A percentile compares a stretch with the other conserved stretches of the same genome.
phyloP scores from a whole-genome alignment of 352 stramenopile species.

The Hyaloperonospora brassicae region DNA sequence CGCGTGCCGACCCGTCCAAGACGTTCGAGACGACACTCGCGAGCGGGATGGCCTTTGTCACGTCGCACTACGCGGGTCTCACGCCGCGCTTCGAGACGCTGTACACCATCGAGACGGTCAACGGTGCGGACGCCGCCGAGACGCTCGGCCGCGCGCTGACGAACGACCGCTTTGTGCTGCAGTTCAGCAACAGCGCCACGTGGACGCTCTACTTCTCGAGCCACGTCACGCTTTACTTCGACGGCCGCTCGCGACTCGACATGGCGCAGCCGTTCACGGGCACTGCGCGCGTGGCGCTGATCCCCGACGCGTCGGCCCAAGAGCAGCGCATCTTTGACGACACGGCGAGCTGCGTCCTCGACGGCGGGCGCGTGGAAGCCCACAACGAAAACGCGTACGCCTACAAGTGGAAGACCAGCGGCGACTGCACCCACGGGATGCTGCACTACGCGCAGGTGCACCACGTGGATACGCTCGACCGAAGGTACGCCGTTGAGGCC shows the following conservation, averaged over 20 bases:
- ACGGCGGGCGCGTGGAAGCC: conserved; percentile 37
- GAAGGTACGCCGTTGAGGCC: conserved; percentile 28
- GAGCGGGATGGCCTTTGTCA: conserved; percentile 62
- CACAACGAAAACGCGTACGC: conserved; percentile 39
- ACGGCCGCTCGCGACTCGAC: conserved; percentile 29
- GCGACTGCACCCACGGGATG: conserved; percentile 42
- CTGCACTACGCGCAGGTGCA: conserved; percentile 59
- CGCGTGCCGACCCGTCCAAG: conserved; percentile 17
- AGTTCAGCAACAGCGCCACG: conserved; percentile 37
- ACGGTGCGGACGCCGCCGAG: conserved; percentile 29
- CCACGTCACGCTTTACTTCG: conserved; percentile 28
- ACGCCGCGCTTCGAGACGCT: conserved; percentile 36
- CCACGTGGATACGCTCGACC: conserved; percentile 51
- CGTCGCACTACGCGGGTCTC: conserved; percentile 37
- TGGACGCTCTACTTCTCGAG: conserved; percentile 55
- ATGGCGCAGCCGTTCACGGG: conserved; percentile 29
- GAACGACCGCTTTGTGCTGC: conserved; percentile 40
- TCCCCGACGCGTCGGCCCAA: conserved; percentile 27
- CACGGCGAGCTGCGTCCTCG: conserved; percentile 33
- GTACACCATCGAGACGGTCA: conserved; percentile 45
- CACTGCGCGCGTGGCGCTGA: conserved; percentile 28
- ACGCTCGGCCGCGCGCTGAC: conserved; percentile 23
- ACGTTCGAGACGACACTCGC: conserved; percentile 44
- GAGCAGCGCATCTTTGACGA: conserved; percentile 35
- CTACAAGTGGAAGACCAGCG: conserved; percentile 52